Conservation (phyloP, 176 grass and related monocot species). For the Chloris gayana region DNA sequence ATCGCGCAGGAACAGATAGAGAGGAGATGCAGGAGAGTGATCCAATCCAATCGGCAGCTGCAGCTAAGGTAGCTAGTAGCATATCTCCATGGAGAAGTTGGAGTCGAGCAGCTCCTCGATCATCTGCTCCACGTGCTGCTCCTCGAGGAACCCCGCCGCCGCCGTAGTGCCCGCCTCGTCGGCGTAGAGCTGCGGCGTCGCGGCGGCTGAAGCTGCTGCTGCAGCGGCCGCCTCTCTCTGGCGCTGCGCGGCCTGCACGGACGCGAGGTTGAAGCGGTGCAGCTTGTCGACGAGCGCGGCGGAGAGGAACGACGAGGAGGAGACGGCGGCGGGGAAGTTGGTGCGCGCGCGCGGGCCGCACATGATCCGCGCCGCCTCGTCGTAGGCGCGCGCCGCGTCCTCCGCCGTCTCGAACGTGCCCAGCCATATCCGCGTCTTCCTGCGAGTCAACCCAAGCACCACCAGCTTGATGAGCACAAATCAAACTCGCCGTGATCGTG, state of each 20-base stretch:
- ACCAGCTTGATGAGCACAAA: conserved; percentile 6
- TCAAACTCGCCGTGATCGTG: background rate
- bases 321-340: conserved; percentile 60
- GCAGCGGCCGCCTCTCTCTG: conserved; percentile 40
- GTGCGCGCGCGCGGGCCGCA: conserved; percentile 75
- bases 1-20: background rate
- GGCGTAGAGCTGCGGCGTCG: background rate
- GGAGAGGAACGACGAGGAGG: conserved; percentile 59
- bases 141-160: conserved; percentile 56
- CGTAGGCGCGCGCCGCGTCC: conserved; percentile 95
- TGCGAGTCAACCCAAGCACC: conserved; percentile 25
- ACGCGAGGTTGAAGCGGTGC: conserved; percentile 85
- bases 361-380: conserved; percentile 92
- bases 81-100: conserved; percentile 89
- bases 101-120: conserved; percentile 92
- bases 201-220: fast-evolving
- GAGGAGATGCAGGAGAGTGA: background rate
- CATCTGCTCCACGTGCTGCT: conserved; percentile 94
- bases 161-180: background rate
- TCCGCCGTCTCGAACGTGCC: conserved; percentile 98
- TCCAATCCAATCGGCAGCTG: background rate
- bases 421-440: conserved; percentile 97
- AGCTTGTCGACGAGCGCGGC: conserved; percentile 72
- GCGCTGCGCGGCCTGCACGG: conserved; percentile 57
- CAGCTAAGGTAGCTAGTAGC: conserved; percentile 23